Percentiles rank a stretch among this genome's conserved stretches.
phyloP scores from a whole-genome alignment of 192 early-diverging fungal genomes.

The Chytriomyces hyalinus region DNA sequence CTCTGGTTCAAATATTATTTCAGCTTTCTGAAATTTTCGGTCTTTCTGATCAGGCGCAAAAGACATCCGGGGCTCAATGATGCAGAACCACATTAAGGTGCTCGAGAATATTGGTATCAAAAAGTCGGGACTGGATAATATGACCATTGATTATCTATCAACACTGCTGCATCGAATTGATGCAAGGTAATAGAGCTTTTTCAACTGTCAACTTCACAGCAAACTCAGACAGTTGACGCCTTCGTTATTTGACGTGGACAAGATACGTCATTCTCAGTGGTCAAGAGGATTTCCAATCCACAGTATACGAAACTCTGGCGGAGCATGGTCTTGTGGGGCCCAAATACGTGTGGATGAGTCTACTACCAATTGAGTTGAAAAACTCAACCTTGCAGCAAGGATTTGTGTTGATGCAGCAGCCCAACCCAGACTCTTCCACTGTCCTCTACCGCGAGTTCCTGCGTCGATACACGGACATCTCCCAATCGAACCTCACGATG shows the following conservation, averaged over 20 bases:
- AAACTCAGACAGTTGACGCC: too few relatives aligned
- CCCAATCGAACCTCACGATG: not conserved
- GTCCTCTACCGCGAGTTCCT: not conserved
- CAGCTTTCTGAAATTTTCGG: not conserved
- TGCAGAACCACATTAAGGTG: not conserved
- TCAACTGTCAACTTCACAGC: not conserved
- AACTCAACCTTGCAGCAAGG: not conserved
- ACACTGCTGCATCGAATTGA: not conserved
- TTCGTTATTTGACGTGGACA: not conserved
- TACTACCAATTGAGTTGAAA: not conserved
- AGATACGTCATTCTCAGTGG: conserved; percentile 19
- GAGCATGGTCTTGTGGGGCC: conserved; percentile 5
- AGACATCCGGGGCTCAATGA: not conserved
- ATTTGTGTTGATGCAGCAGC: not conserved
- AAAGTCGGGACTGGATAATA: not conserved
- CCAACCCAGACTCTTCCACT: not conserved
- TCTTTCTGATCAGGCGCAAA: not conserved
- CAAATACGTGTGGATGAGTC: conserved; percentile 30
- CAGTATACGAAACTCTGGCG: conserved; percentile 1
- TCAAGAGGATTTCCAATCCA: conserved; percentile 9
- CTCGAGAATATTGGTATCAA: not conserved
- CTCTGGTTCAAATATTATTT: not conserved
- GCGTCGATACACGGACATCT: not conserved
- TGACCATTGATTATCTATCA: not conserved
- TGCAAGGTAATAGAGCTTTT: not conserved